Conservation (phyloP, 257 asterid genomes). For the Buddleja alternifolia region DNA sequence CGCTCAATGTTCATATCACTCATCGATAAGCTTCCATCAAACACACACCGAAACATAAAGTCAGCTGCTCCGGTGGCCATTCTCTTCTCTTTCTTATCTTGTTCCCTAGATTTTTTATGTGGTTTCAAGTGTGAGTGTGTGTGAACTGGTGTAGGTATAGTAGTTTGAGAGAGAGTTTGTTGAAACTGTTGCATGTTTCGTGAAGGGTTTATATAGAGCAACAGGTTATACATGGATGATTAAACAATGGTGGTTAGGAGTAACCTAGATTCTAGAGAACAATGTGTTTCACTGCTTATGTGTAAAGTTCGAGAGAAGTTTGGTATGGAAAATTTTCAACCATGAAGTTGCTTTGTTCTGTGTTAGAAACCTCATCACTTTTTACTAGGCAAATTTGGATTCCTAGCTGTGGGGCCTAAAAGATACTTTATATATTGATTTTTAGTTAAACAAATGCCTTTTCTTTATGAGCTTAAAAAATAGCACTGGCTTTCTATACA, state of each 20-base stretch:
- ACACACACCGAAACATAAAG: slow-evolving; percentile 28
- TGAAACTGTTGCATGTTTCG: slow-evolving; percentile 13
- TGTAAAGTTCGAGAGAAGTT: slow-evolving; percentile 16
- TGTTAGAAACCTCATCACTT: slow-evolving; percentile 17
- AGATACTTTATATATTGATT: not conserved
- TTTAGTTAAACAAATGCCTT: no score
- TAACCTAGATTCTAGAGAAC: slow-evolving; percentile 15
- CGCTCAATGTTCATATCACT: slow-evolving; percentile 36
- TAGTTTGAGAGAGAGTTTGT: not conserved
- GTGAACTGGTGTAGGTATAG: not conserved
- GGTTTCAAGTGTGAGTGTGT: slow-evolving; percentile 1
- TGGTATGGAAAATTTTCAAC: not conserved
- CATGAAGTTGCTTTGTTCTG: not conserved
- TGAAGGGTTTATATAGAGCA: slow-evolving; percentile 19
- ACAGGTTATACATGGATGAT: not conserved
- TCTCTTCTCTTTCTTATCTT: slow-evolving; percentile 11
- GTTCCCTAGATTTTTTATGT: not conserved
- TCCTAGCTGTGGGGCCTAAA: slow-evolving; percentile 10
- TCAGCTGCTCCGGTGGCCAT: slow-evolving; percentile 39
- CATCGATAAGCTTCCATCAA: slow-evolving; percentile 34
- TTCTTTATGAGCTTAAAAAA: no score
- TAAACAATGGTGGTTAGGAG: slow-evolving; percentile 5
- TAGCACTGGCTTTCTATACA: no score
- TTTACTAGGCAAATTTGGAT: slow-evolving; percentile 14
- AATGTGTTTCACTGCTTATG: not conserved